These are phyloP conservation scores for Tetrahymena thermophila DNA, from an alignment of 73 alveolate species.

Conservation along the genomic window DNA sequence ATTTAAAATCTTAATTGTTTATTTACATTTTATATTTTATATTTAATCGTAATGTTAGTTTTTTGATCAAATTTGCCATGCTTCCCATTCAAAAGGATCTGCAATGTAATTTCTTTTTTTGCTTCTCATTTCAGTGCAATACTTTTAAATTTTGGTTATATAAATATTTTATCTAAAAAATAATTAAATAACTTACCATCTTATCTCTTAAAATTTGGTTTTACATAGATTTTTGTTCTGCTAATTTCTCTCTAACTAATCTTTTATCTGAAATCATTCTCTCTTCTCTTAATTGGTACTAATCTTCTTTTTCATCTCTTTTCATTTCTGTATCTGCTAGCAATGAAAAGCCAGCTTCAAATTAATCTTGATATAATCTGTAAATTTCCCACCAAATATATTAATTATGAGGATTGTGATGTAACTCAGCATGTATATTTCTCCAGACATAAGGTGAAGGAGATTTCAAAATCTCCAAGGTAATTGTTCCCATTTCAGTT, in stretches of 20 bases:
- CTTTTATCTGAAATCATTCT: slow-evolving; percentile 1
- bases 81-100: slow-evolving; percentile 4
- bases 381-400: slow-evolving; percentile 40
- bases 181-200: not conserved
- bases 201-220: not conserved
- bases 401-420: slow-evolving; percentile 28
- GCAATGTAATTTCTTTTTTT: not conserved
- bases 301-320: slow-evolving; percentile 26
- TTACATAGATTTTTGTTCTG: not conserved
- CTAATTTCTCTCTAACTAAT: not conserved
- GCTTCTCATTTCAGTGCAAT: not conserved
- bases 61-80: not conserved
- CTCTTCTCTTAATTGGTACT: not conserved
- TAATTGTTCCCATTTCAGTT: slow-evolving; percentile 16
- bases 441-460: slow-evolving; percentile 44
- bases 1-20: no score
- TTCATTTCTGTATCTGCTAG: slow-evolving; percentile 32
- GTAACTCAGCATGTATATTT: slow-evolving; percentile 21
- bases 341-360: slow-evolving; percentile 37
- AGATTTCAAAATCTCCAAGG: slow-evolving; percentile 11
- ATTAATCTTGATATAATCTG: slow-evolving; percentile 19
- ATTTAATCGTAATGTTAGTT: not conserved
- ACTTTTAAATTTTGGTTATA: not conserved
- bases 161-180: no score
- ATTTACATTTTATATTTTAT: no score